phyloP scores from a whole-genome alignment of 1,139 yeast species.

The Tardiomyces depauwii region DNA sequence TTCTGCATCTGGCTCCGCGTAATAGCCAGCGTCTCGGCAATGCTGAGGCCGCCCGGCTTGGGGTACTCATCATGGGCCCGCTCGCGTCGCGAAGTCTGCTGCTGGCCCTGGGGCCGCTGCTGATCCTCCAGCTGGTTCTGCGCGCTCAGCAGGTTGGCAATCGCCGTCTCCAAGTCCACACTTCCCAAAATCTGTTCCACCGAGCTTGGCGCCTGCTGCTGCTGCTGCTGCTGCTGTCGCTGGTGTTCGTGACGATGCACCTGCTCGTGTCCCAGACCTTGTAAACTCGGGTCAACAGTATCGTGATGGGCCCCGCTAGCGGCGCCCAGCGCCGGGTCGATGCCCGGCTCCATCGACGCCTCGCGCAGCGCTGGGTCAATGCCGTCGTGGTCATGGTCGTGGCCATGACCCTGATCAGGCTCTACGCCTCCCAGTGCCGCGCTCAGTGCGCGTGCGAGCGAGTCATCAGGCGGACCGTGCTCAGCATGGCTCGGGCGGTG shows the following conservation, averaged over 20 bases:
- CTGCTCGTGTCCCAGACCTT: neutral
- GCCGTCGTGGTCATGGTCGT: neutral
- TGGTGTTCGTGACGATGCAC: too few species aligned
- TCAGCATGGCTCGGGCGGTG: too few species aligned
- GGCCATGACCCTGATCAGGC: neutral
- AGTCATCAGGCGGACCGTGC: neutral
- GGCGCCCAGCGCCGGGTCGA: neutral
- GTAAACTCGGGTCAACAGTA: neutral
- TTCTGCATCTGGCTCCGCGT: slow-evolving; percentile 33
- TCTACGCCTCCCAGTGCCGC: neutral
- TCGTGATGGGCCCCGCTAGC: neutral
- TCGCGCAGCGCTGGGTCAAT: neutral
- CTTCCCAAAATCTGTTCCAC: neutral
- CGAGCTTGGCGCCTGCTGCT: neutral
- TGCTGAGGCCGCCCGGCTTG: slow-evolving; percentile 30
- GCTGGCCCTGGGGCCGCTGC: slow-evolving; percentile 2
- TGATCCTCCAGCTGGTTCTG: slow-evolving; percentile 5
- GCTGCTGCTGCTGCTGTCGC: neutral
- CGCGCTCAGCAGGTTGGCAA: neutral
- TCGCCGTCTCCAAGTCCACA: neutral
- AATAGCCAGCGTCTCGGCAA: slow-evolving; percentile 54
- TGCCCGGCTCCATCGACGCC: neutral
- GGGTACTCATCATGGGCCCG: neutral
- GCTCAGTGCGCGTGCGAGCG: neutral
- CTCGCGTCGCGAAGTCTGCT: neutral